A percentile compares a stretch with the other conserved stretches of the same genome.
Conservation (phyloP, 2,329 filamentous ascomycete species). For the Neocucurbitaria cava region DNA sequence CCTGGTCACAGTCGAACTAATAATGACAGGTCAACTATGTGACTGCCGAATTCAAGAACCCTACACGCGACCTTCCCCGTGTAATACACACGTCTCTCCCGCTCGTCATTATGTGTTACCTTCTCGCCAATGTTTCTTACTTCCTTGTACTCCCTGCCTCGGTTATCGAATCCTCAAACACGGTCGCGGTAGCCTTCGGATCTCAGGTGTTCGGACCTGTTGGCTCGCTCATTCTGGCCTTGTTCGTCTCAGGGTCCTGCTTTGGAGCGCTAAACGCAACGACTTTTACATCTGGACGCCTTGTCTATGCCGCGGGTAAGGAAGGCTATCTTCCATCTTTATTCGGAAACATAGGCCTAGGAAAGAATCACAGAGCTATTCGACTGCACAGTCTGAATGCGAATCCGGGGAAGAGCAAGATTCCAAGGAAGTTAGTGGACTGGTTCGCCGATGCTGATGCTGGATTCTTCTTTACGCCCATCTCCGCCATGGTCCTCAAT, state of each 20-base stretch:
- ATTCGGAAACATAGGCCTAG: slow-evolving; percentile 82
- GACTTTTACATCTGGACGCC: slow-evolving; percentile 88
- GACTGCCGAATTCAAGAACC: slow-evolving; percentile 94
- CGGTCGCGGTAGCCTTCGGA: slow-evolving; percentile 94
- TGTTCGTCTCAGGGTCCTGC: slow-evolving; percentile 89
- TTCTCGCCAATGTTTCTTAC: slow-evolving; percentile 91
- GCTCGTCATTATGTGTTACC: slow-evolving; percentile 86
- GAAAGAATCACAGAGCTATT: slow-evolving; percentile 50
- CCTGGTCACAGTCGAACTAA: slow-evolving; percentile 19
- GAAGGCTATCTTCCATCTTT: slow-evolving; percentile 89
- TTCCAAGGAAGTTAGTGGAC: slow-evolving; percentile 31
- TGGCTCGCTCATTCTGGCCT: slow-evolving; percentile 82
- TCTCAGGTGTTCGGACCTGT: slow-evolving; percentile 84
- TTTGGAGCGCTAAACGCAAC: slow-evolving; percentile 95
- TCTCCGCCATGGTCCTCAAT: slow-evolving; percentile 89
- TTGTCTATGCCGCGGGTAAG: slow-evolving; percentile 93
- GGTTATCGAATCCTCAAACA: slow-evolving; percentile 86
- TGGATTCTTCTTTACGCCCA: slow-evolving; percentile 90
- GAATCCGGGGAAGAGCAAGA: slow-evolving; percentile 23
- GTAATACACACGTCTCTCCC: slow-evolving; percentile 98
- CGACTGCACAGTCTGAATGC: slow-evolving; percentile 39
- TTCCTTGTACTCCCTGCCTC: slow-evolving; percentile 87
- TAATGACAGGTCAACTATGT: slow-evolving; percentile 86
- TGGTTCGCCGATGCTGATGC: slow-evolving; percentile 67
- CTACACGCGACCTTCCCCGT: slow-evolving; percentile 84